phyloP scores from a whole-genome alignment of 2,329 filamentous ascomycete species.

The Fusarium piperis region DNA sequence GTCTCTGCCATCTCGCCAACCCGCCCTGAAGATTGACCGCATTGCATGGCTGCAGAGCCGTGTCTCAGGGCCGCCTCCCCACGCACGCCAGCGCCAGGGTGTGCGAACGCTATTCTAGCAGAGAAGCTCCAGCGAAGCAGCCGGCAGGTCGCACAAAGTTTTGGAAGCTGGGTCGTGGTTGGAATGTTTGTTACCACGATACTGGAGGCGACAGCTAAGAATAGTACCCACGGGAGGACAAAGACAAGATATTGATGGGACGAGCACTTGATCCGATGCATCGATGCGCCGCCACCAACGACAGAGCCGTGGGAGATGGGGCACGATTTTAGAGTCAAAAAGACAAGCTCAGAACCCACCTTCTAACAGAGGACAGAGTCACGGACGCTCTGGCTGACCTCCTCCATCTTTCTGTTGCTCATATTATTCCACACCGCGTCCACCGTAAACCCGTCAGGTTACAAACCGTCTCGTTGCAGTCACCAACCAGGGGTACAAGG shows the following conservation, averaged over 20 bases:
- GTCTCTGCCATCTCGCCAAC: conserved; percentile 4
- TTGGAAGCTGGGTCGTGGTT: background rate
- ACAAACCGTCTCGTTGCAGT: conserved; percentile 26
- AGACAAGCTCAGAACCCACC: conserved; percentile 1
- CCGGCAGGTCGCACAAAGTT: conserved; percentile 7
- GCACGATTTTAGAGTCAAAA: conserved; percentile 12
- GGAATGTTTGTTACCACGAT: conserved; percentile 27
- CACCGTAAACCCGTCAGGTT: conserved; percentile 39
- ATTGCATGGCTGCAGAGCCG: conserved; percentile 14
- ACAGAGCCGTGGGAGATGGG: conserved; percentile 3
- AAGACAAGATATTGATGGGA: conserved; percentile 6
- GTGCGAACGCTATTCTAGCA: conserved; percentile 1
- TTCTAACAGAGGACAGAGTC: background rate
- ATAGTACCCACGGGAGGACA: background rate
- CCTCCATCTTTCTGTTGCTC: conserved; percentile 1
- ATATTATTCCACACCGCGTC: conserved; percentile 40
- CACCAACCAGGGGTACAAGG: conserved; percentile 33
- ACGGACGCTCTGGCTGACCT: background rate
- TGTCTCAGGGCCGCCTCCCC: conserved; percentile 14
- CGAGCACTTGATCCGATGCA: background rate
- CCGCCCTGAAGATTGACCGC: conserved; percentile 7
- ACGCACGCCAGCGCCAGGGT: background rate
- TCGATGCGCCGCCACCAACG: conserved; percentile 3
- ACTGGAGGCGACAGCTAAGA: conserved; percentile 11
- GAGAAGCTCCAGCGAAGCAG: conserved; percentile 31